A percentile compares a stretch with the other conserved stretches of the same genome.
phyloP scores from a whole-genome alignment of 2,329 filamentous ascomycete species.

The Zalaria obscura region DNA sequence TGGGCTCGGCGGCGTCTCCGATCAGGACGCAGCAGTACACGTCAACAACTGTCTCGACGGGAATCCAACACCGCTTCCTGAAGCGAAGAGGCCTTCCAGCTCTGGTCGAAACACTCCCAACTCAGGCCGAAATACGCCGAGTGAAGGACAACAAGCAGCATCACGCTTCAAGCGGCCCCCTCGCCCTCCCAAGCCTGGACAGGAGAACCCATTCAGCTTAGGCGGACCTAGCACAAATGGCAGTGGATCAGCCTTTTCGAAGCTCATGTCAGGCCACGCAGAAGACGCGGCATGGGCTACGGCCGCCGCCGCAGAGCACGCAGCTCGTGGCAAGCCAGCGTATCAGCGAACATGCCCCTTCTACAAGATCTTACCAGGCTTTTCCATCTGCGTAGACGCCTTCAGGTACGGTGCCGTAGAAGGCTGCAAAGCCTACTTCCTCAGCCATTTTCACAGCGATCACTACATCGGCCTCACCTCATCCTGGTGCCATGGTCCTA shows the following conservation, averaged over 20 bases:
- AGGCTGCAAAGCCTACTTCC: conserved; percentile 85
- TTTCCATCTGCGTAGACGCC: conserved; percentile 87
- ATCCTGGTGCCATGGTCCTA: conserved; percentile 83
- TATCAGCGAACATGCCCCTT: conserved; percentile 90
- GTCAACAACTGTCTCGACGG: conserved; percentile 91
- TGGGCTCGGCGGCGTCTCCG: conserved; percentile 39
- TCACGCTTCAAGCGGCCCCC: conserved; percentile 54
- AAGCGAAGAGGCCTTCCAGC: conserved; percentile 7
- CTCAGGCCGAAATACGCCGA: conserved; percentile 4
- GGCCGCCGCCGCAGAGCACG: conserved; percentile 65
- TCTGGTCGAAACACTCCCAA: not conserved
- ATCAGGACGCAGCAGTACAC: conserved; percentile 61
- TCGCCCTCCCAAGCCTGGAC: conserved; percentile 58
- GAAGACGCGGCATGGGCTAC: conserved; percentile 83
- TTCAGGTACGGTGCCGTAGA: conserved; percentile 90
- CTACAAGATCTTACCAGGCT: conserved; percentile 93
- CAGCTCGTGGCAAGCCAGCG: conserved; percentile 69
- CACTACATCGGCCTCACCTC: conserved; percentile 87
- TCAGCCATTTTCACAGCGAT: conserved; percentile 96
- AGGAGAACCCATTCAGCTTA: conserved; percentile 61
- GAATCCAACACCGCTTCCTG: conserved; percentile 46
- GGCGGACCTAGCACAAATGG: conserved; percentile 21
- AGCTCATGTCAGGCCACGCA: conserved; percentile 81
- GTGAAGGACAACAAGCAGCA: conserved; percentile 17
- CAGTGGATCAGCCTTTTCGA: conserved; percentile 66